Evolutionary conservation across 805 yeast species (phyloP).

Genomic region (Teunomyces panamensis): DNA sequence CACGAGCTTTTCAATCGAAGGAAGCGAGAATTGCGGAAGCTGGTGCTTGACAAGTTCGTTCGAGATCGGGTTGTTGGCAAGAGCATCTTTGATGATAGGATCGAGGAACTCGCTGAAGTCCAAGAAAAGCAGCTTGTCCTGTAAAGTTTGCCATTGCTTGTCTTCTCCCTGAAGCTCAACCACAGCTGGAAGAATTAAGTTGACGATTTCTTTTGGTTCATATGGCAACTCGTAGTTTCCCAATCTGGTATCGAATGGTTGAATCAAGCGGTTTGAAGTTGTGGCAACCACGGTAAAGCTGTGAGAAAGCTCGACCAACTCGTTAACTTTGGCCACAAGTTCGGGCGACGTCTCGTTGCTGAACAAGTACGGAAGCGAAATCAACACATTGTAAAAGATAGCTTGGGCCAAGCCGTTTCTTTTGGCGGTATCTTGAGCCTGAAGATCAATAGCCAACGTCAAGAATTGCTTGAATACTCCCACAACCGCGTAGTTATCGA

Average conservation of each 20-base stretch:
- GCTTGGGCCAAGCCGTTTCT: conserved; percentile 67
- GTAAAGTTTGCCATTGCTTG: conserved; percentile 37
- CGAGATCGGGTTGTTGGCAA: conserved; percentile 35
- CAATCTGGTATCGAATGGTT: conserved; percentile 37
- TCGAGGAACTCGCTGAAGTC: conserved; percentile 28
- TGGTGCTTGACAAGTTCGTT: conserved; percentile 38
- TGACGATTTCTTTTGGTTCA: conserved; percentile 46
- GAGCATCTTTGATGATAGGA: conserved; percentile 33
- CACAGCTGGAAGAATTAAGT: conserved; percentile 52
- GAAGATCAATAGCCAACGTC: conserved; percentile 54
- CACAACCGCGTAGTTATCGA: conserved; percentile 42
- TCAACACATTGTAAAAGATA: conserved; percentile 56
- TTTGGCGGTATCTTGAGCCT: conserved; percentile 25
- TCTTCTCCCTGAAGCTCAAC: conserved; percentile 30
- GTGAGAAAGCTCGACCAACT: conserved; percentile 46
- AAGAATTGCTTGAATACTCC: conserved; percentile 54
- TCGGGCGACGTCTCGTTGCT: conserved; percentile 37
- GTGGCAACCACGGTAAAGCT: conserved; percentile 29
- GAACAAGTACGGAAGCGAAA: conserved; percentile 64
- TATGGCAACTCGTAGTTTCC: conserved; percentile 44
- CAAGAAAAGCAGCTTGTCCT: conserved; percentile 30
- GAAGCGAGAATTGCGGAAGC: conserved; percentile 39
- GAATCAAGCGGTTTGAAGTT: conserved; percentile 20
- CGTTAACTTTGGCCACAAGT: conserved; percentile 36
- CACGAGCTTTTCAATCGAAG: conserved; percentile 18